Conservation (phyloP, 306 rosid species). For the Rosa persica region DNA sequence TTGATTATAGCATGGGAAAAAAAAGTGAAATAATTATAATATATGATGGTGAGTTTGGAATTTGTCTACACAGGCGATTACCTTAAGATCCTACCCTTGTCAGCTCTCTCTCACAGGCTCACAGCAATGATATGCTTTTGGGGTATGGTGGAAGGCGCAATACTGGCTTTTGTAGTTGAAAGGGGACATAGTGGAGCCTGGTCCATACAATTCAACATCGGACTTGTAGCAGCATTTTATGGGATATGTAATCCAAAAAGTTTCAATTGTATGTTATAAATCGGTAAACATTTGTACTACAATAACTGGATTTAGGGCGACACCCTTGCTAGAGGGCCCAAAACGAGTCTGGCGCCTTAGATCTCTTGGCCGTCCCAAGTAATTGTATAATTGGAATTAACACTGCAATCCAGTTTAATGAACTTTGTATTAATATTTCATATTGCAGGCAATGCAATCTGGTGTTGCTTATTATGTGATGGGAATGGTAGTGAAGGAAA, state of each 20-base stretch:
- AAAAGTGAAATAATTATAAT: neutral
- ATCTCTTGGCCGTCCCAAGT: neutral
- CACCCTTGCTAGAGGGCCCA: neutral
- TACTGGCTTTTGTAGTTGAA: constrained; percentile 36
- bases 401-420: neutral
- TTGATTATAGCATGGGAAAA: too few species aligned
- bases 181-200: constrained; percentile 28
- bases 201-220: constrained; percentile 35
- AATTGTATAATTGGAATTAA: neutral
- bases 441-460: constrained; percentile 37
- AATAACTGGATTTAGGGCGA: neutral
- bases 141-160: constrained; percentile 33
- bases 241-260: constrained; percentile 21
- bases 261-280: neutral
- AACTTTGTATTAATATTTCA: neutral
- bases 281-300: neutral
- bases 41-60: neutral
- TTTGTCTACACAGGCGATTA: constrained; percentile 27
- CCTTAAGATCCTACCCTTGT: constrained; percentile 42
- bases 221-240: constrained; percentile 35
- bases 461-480: constrained; percentile 31
- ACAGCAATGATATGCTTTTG: constrained; percentile 40
- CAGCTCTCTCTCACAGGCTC: too few species aligned
- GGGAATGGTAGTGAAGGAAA: constrained; percentile 32
- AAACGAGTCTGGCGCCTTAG: too few species aligned